phyloP scores from a whole-genome alignment of 2,329 filamentous ascomycete species.

The Tolypocladium sp. region DNA sequence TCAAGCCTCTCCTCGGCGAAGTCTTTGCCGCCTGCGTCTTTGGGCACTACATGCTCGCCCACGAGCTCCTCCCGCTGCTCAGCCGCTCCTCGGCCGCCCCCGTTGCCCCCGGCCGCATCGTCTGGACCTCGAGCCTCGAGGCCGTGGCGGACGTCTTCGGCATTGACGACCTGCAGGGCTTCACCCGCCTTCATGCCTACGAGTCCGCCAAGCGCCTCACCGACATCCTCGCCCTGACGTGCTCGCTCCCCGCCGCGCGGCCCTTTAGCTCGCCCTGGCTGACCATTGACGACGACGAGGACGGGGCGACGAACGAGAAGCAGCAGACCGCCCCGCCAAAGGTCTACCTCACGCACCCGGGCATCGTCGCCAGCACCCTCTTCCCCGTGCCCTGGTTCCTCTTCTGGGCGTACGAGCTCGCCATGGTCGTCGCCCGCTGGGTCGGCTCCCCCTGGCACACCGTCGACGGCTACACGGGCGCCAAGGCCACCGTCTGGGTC shows the following conservation, averaged over 20 bases:
- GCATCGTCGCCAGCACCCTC: conserved; percentile 75
- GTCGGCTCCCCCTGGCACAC: conserved; percentile 86
- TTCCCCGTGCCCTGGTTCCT: conserved; percentile 65
- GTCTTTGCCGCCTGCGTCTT: conserved; percentile 92
- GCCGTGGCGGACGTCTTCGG: conserved; percentile 46
- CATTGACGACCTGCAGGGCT: conserved; percentile 66
- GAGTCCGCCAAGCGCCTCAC: conserved; percentile 82
- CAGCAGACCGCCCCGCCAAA: conserved; percentile 33
- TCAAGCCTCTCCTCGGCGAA: conserved; percentile 56
- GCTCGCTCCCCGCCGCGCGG: conserved; percentile 53
- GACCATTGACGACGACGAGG: conserved; percentile 15
- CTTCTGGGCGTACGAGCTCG: conserved; percentile 56
- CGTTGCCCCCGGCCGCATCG: conserved; percentile 52
- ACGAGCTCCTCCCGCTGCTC: conserved; percentile 70
- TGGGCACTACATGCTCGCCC: conserved; percentile 84
- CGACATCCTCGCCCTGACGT: conserved; percentile 72
- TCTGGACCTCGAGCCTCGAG: conserved; percentile 85
- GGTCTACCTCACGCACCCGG: conserved; percentile 77
- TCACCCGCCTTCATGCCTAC: conserved; percentile 58
- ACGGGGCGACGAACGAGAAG: conserved; percentile 10
- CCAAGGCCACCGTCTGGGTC: conserved; percentile 69
- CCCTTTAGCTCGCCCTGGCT: conserved; percentile 51
- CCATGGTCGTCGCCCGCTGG: conserved; percentile 64
- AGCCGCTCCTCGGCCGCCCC: conserved; percentile 29
- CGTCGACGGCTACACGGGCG: conserved; percentile 66